Evolutionary conservation across 2,329 filamentous ascomycete genomes (phyloP).

Genomic region (Xylaria sp.): DNA sequence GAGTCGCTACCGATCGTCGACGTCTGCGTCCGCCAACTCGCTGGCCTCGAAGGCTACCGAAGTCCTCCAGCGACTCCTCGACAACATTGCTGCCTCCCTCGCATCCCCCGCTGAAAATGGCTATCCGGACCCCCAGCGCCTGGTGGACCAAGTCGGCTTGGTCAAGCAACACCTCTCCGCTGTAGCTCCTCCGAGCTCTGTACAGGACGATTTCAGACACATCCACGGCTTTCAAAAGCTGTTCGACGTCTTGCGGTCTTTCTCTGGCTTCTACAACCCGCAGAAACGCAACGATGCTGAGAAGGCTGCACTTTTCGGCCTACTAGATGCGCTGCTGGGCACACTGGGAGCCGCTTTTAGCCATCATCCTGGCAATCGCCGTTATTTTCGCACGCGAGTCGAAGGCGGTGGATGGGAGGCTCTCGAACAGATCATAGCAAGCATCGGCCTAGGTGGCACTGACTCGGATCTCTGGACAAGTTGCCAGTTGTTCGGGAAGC

Average conservation of each 20-base stretch:
- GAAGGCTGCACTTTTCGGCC: constrained; percentile 72
- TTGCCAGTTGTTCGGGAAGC: constrained; percentile 81
- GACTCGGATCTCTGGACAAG: constrained; percentile 76
- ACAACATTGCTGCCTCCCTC: constrained; percentile 56
- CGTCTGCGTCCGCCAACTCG: constrained; percentile 67
- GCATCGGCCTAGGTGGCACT: constrained; percentile 71
- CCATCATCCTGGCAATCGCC: constrained; percentile 84
- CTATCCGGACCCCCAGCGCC: constrained; percentile 61
- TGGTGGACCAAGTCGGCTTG: constrained; percentile 69
- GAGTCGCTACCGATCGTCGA: constrained; percentile 72
- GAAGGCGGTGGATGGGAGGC: constrained; percentile 82
- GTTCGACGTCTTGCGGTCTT: constrained; percentile 74
- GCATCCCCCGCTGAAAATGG: constrained; percentile 50
- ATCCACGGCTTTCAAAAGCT: constrained; percentile 81
- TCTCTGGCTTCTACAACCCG: constrained; percentile 82
- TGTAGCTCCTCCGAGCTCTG: constrained; percentile 57
- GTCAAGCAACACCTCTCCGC: constrained; percentile 72
- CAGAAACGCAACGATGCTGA: constrained; percentile 69
- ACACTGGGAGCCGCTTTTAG: constrained; percentile 80
- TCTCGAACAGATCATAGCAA: constrained; percentile 77
- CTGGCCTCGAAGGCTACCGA: constrained; percentile 70
- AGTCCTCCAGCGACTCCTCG: constrained; percentile 66
- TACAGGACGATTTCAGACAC: constrained; percentile 85
- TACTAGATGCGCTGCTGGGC: constrained; percentile 77
- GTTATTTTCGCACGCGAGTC: constrained; percentile 84